Conservation (phyloP, 441 rosid genomes). For the Populus hybrid region DNA sequence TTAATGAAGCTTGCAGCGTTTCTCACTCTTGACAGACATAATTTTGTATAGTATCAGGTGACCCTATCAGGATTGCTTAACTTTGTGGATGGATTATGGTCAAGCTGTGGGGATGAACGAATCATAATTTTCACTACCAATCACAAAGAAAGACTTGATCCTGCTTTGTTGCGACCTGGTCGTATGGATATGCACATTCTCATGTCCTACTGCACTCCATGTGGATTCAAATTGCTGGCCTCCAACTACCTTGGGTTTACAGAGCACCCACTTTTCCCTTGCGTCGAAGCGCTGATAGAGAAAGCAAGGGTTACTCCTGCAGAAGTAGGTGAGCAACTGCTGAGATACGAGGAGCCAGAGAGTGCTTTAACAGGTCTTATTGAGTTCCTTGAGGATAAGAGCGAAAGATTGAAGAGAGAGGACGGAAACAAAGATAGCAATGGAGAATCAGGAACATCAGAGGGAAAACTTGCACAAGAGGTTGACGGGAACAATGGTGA, state of each 20-base stretch:
- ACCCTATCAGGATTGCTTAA: conserved; percentile 53
- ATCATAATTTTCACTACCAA: conserved; percentile 67
- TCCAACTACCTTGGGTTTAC: conserved; percentile 25
- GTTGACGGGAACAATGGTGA: background rate
- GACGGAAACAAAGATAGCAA: background rate
- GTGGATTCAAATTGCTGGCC: conserved; percentile 32
- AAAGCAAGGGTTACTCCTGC: conserved; percentile 38
- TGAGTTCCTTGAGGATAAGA: conserved; percentile 29
- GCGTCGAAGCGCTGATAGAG: conserved; percentile 25
- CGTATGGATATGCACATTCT: conserved; percentile 69
- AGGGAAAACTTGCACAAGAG: background rate
- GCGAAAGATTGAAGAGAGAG: conserved; percentile 6
- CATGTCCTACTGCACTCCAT: conserved; percentile 55
- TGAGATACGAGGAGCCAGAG: conserved; percentile 30
- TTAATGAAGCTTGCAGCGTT: conserved; percentile 29
- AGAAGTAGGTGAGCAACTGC: conserved; percentile 36
- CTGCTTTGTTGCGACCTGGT: conserved; percentile 65
- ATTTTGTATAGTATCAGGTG: conserved; percentile 34
- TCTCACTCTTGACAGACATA: conserved; percentile 27
- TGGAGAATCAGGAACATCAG: background rate
- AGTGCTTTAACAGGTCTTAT: conserved; percentile 22
- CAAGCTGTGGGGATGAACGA: conserved; percentile 66
- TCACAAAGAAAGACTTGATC: conserved; percentile 57
- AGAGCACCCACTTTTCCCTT: conserved; percentile 5
- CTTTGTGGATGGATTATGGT: conserved; percentile 67